Evolutionary conservation across 495 filamentous ascomycete genomes (phyloP).

Genomic region (Aspergillus sparsus): DNA sequence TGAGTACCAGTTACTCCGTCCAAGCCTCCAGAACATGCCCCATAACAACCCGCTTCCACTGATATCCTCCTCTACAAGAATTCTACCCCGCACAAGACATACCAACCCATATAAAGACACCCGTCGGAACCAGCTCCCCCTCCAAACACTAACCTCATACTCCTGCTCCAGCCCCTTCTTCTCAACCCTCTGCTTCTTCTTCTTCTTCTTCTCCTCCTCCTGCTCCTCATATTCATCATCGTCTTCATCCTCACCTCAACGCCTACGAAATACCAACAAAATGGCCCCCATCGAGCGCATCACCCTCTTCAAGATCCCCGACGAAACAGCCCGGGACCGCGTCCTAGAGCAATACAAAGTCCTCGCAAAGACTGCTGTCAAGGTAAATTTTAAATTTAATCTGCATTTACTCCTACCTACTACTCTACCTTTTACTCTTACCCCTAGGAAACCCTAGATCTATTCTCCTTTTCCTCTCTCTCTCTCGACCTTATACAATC

Average conservation of each 20-base stretch:
- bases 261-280: not conserved
- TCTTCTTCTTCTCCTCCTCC: not conserved
- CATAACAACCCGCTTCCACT: not conserved
- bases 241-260: not conserved
- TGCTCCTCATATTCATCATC: not conserved
- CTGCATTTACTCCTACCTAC: not conserved
- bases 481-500: not conserved
- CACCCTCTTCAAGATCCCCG: constrained; percentile 62
- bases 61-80: constrained; percentile 14
- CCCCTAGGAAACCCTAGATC: not conserved
- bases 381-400: constrained; percentile 36
- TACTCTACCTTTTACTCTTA: not conserved
- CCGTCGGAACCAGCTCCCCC: constrained; percentile 3
- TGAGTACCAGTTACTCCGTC: no score
- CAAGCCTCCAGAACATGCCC: not conserved
- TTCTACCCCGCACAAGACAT: constrained; percentile 16
- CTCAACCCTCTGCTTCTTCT: not conserved
- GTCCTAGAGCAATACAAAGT: constrained; percentile 53
- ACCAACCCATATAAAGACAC: constrained; percentile 11
- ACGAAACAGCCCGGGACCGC: constrained; percentile 43
- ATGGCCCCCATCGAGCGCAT: constrained; percentile 56
- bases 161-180: not conserved
- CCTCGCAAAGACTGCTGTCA: constrained; percentile 51
- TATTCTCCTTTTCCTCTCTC: not conserved
- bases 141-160: not conserved